phyloP scores from a whole-genome alignment of 257 asterid species.

The Nicotiana tabacum region DNA sequence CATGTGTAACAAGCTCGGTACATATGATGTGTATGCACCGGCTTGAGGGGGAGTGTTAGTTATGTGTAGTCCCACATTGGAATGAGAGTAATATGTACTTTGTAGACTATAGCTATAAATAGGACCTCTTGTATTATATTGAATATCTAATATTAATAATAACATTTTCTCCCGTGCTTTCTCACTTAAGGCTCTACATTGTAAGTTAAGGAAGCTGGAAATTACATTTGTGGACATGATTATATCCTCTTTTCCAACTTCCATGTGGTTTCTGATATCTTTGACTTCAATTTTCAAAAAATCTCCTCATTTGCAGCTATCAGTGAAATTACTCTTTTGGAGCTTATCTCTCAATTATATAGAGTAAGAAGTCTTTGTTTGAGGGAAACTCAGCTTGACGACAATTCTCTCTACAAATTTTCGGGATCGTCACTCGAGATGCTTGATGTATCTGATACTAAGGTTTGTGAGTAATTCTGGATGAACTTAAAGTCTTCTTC shows the following conservation, averaged over 20 bases:
- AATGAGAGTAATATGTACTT: too few relatives aligned
- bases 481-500: neutral
- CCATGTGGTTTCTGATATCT: neutral
- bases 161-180: too few relatives aligned
- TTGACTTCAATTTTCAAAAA: slow-evolving; percentile 4
- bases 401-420: slow-evolving; percentile 48
- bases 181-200: neutral
- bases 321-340: slow-evolving; percentile 37
- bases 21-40: too few relatives aligned
- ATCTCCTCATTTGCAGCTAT: slow-evolving; percentile 42
- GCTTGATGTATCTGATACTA: slow-evolving; percentile 80
- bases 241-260: neutral
- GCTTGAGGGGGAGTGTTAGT: too few relatives aligned
- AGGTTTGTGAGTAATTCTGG: slow-evolving; percentile 34
- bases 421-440: slow-evolving; percentile 67
- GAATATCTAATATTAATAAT: too few relatives aligned
- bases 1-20: too few relatives aligned
- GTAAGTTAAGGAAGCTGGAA: neutral
- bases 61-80: too few relatives aligned
- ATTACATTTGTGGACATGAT: neutral
- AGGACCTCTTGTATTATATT: too few relatives aligned
- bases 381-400: slow-evolving; percentile 55
- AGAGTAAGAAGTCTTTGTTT: slow-evolving; percentile 61
- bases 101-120: too few relatives aligned
- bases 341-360: slow-evolving; percentile 51